Evolutionary conservation across 345 rosid genomes (phyloP).

Genomic region (Gossypium raimondii): DNA sequence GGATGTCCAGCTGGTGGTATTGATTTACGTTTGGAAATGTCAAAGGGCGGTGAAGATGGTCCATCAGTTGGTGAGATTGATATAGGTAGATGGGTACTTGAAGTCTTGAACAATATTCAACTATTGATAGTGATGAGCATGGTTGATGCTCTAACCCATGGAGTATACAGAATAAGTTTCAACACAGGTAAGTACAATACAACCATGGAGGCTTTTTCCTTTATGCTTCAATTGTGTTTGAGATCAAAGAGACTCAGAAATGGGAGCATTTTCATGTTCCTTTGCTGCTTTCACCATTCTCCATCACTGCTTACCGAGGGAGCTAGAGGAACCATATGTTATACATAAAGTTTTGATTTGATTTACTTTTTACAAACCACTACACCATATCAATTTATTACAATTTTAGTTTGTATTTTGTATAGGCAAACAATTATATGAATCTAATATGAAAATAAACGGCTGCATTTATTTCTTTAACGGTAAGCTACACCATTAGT

Average conservation of each 20-base stretch:
- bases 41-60: constrained; percentile 40
- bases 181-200: constrained; percentile 71
- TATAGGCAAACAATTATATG: too few species aligned
- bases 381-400: too few species aligned
- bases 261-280: constrained; percentile 88
- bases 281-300: constrained; percentile 76
- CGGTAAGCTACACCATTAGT: too few species aligned
- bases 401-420: too few species aligned
- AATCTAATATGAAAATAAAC: too few species aligned
- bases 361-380: too few species aligned
- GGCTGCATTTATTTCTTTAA: too few species aligned
- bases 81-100: constrained; percentile 42
- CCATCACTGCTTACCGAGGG: constrained; percentile 79
- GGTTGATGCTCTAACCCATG: constrained; percentile 58
- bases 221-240: constrained; percentile 63
- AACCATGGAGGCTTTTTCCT: constrained; percentile 73
- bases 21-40: constrained; percentile 65
- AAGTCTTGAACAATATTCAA: constrained; percentile 42
- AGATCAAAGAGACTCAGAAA: constrained; percentile 62
- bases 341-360: too few species aligned
- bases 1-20: constrained; percentile 77
- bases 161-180: constrained; percentile 74
- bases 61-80: constrained; percentile 40
- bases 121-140: constrained; percentile 67
- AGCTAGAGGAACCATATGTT: constrained; percentile 35